These are phyloP conservation scores for Wickerhamiella dianesei DNA, from an alignment of 805 yeast genomes.

Conservation along the genomic window DNA sequence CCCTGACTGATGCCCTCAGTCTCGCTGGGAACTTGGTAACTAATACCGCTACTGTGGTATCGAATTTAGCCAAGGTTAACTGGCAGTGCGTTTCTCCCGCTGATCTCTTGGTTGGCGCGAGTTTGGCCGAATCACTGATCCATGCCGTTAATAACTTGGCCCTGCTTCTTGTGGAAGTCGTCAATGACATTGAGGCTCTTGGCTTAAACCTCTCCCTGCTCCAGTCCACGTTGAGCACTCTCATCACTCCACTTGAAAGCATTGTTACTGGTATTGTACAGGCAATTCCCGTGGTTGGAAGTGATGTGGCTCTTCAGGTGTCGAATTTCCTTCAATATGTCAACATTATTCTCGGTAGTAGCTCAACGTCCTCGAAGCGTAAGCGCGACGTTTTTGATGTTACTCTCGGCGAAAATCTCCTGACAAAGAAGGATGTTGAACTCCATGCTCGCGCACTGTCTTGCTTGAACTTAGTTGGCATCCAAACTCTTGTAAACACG, in stretches of 20 bases:
- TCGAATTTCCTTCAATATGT: not conserved
- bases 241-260: not conserved
- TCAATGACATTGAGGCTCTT: not conserved
- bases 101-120: not conserved
- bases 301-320: not conserved
- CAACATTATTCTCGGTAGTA: not conserved
- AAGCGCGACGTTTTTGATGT: not conserved
- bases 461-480: not conserved
- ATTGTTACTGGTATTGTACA: not conserved
- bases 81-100: not conserved
- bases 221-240: not conserved
- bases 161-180: not conserved
- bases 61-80: not conserved
- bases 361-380: not conserved
- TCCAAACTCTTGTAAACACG: not conserved
- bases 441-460: not conserved
- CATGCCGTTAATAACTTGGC: not conserved
- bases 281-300: not conserved
- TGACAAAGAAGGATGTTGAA: not conserved
- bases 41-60: not conserved
- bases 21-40: not conserved
- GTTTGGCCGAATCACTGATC: not conserved
- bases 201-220: not conserved
- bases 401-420: not conserved
- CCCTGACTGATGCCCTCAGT: not conserved